phyloP scores from a whole-genome alignment of 108 stramenopile genomes.

The Nitzschia sp. region DNA sequence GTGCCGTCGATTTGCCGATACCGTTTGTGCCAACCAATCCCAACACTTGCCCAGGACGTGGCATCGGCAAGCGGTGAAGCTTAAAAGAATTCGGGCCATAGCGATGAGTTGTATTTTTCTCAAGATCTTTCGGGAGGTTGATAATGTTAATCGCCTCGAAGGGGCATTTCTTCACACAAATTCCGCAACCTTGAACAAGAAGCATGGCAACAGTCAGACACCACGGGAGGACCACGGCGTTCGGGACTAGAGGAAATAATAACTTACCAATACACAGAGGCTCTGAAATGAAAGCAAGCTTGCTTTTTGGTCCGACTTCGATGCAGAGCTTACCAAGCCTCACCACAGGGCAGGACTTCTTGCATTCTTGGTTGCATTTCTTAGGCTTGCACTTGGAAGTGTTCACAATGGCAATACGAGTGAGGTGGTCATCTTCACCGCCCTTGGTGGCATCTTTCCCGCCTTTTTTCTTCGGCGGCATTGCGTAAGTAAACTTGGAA shows the following conservation, averaged over 20 bases:
- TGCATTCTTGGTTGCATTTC: conserved; percentile 96
- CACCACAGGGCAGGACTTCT: conserved; percentile 95
- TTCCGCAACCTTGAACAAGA: conserved; percentile 86
- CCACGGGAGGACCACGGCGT: too few relatives aligned
- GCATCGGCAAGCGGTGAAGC: conserved; percentile 98
- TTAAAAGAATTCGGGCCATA: conserved; percentile 99
- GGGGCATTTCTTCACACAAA: conserved; percentile 98
- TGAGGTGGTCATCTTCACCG: conserved; percentile 64
- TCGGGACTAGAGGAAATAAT: not conserved
- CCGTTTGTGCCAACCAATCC: conserved; percentile 99
- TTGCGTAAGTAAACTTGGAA: conserved; percentile 17
- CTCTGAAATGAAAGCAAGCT: conserved; percentile 91
- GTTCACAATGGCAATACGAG: conserved; percentile 95
- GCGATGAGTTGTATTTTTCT: conserved; percentile 95
- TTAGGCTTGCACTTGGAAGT: conserved; percentile 96
- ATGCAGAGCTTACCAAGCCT: conserved; percentile 97
- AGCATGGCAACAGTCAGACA: not conserved
- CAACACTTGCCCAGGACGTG: conserved; percentile 95
- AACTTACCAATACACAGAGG: conserved; percentile 87
- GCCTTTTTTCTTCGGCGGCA: conserved; percentile 83
- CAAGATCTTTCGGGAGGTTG: conserved; percentile 98
- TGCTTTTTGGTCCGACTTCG: conserved; percentile 90
- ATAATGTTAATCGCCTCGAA: conserved; percentile 98
- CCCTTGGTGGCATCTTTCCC: conserved; percentile 11
- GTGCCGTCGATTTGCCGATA: conserved; percentile 95